Base-by-base conservation (phyloP, 2,329 filamentous ascomycete genomes). In the Tolypocladium paradoxum region DNA sequence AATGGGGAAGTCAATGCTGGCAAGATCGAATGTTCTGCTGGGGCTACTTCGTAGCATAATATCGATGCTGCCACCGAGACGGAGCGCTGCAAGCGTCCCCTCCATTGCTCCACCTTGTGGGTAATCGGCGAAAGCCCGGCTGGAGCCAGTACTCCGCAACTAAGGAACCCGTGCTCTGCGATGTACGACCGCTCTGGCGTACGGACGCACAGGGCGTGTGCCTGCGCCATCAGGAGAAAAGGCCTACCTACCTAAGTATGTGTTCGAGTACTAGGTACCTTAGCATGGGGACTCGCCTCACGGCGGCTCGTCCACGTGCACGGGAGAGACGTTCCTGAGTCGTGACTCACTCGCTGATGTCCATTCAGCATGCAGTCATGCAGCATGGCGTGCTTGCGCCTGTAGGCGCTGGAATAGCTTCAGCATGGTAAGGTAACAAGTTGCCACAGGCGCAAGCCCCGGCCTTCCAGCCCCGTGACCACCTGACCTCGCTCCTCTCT, bases 61-160 rank as follows among this genome's bases (percentile, higher is more conserved):
- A 18, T 6, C 24, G 24, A 31, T 46, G 43, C 43, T 46, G 43
- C 43, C 43, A 45, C 43, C 43, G 16, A 31, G 16, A 18, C 6
- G 18, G 35, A 36, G 4, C 35, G 16, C 14, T 36, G 35, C 16
- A 18, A 18, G 16, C 2, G 48, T 14, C n/a, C n/a, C n/a, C n/a
- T n/a, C n/a, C n/a, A n/a, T n/a, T n/a, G 34, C 48, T 37, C 48
- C 48, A 49, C 48, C 48, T 27, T 9, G 48, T 49, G 48, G 48
- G n/a, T n/a, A n/a, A n/a, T n/a, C n/a, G n/a, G n/a, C n/a, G n/a
- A n/a, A n/a, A n/a, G n/a, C n/a, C n/a, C n/a, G n/a, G n/a, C n/a
- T n/a, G n/a, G n/a, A n/a, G n/a, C n/a, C n/a, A n/a, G n/a, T n/a
- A n/a, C n/a, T n/a, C n/a, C n/a, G n/a, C n/a, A n/a, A n/a, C n/a